Base-by-base conservation (phyloP, 768 basidiomycete species). In the Mycena metata region DNA sequence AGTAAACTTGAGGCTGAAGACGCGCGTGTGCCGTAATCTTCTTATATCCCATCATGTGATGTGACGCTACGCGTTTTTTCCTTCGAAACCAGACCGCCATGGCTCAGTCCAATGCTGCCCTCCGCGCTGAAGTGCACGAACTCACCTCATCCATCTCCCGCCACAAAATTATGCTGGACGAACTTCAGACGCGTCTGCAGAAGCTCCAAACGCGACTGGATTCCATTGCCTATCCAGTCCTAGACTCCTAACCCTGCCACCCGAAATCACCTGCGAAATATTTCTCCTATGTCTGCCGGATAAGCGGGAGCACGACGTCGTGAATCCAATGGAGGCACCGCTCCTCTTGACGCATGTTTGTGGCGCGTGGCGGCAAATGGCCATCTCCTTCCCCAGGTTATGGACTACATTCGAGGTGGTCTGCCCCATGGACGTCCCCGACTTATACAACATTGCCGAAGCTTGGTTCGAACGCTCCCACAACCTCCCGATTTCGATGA, bases 181-280 rank as follows among this genome's bases (percentile, higher is more conserved):
- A 24, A 36, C 41, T 41, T 21, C 36, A 24, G 54, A 56, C 54
- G 21, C 64, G 46, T 2, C 26, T 55, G 15, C 30, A 17, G 10
- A 10, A 54, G 4, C 24, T 57, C 2, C 60, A 68, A 19, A 21
- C 7, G 15, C 55, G 46, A 21, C 49, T 59, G 33, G 26, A 62
- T 39, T 15, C 54, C 19, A 52, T 59, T 36, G 6, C 23, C 11
- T 64, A 69, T 36, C 69, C 64, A 30, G 39, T 62, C 17, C 35
- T 62, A 21, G 57, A 30, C 30, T 62, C 17, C 35, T 62, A 21
- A 61, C 64, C 9, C 19, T 70, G 0, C 69, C 69, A 4, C 45
- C 54, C 21, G 64, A 70, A 59, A 61, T 70, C 42, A 58, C 49
- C 2, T 15, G 55, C 21, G 49, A 66, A 24, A 70, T 70, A 2